Evolutionary conservation across 495 filamentous ascomycete genomes (phyloP), one percentile per base, ranked within the genome.

Genomic region (Podospora conica): DNA sequence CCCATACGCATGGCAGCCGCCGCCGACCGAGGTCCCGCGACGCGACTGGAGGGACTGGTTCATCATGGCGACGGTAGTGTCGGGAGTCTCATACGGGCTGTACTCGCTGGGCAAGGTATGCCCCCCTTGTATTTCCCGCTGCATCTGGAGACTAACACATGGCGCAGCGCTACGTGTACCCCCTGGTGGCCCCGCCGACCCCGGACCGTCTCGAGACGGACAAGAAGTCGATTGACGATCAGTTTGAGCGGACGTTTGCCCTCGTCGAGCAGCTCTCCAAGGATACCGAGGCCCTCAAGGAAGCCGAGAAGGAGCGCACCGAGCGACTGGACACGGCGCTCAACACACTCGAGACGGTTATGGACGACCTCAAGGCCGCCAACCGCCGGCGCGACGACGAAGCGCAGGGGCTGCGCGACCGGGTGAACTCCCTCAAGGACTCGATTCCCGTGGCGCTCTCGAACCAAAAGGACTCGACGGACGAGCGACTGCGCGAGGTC

Each of bases 31-130:
- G 60, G 48, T 65, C 8, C 91, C 95, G 8, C 88, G 86, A 71
- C 85, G 95, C 67, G 95, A 99, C 75, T 99, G 95, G 95, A 85
- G 95, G 58, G 95, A 99, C 71, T 97, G 91, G 90, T 99, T 97
- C 74, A 96, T 97, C 69, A 92, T 96, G 91, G 93, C 93, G 9
- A 97, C 93, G 0, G 89, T 96, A 9, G 88, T 94, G 67, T 89
- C 90, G 54, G 91, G 92, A 53, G 87, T 96, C 4, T 83, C 90
- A 9, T 96, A 96, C 71, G 93, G 91, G 3, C 75, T 95, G n/a
- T 97, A 92, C 74, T 85, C 86, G 70, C 84, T 96, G 10, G 88
- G 91, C 65, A 96, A 96, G 86, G 90, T 90, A 75, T 11, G 71
- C 27, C 12, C 8, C 31, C 21, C 31, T 10, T 29, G 20, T 29